Evolutionary conservation across 2,329 filamentous ascomycete species (phyloP).

Genomic region (Sphaerostilbella broomeana): DNA sequence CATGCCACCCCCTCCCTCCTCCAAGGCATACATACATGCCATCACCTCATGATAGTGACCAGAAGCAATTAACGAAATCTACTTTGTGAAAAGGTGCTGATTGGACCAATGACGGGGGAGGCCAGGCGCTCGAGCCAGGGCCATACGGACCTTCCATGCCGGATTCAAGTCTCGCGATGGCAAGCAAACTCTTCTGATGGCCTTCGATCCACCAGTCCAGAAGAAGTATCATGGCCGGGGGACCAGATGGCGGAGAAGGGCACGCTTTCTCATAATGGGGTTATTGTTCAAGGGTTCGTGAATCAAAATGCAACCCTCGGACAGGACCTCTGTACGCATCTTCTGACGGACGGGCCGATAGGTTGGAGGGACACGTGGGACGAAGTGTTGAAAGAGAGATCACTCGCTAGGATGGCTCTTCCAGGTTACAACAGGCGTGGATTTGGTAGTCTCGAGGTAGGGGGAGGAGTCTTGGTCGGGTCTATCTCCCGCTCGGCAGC

Average conservation of each 20-base stretch:
- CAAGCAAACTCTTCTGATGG: slow-evolving; percentile 9
- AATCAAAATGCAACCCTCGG: slow-evolving; percentile 8
- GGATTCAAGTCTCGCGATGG: not conserved
- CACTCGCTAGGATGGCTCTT: not conserved
- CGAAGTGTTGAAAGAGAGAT: not conserved
- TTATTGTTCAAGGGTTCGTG: slow-evolving; percentile 5
- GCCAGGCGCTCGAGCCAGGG: slow-evolving; percentile 3
- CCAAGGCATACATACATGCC: slow-evolving; percentile 9
- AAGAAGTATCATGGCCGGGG: slow-evolving; percentile 8
- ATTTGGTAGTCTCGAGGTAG: not conserved
- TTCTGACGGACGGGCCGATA: slow-evolving; percentile 15
- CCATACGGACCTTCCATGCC: slow-evolving; percentile 7
- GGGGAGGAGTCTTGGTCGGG: slow-evolving; percentile 3
- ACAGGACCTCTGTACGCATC: slow-evolving; percentile 11
- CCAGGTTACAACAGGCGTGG: not conserved
- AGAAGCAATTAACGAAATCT: slow-evolving; percentile 1
- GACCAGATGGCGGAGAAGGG: slow-evolving; percentile 5
- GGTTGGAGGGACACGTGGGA: slow-evolving; percentile 13
- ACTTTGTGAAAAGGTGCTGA: slow-evolving; percentile 1
- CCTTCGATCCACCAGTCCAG: slow-evolving; percentile 8
- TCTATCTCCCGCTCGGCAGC: slow-evolving; percentile 8
- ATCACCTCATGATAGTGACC: slow-evolving; percentile 9
- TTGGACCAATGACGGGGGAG: slow-evolving; percentile 4
- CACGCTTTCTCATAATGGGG: slow-evolving; percentile 2
- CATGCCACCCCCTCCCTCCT: too few species aligned